A percentile compares a stretch with the other conserved stretches of the same genome.
Conservation (phyloP, 2,329 filamentous ascomycete species). For the Seiridium cupressi region DNA sequence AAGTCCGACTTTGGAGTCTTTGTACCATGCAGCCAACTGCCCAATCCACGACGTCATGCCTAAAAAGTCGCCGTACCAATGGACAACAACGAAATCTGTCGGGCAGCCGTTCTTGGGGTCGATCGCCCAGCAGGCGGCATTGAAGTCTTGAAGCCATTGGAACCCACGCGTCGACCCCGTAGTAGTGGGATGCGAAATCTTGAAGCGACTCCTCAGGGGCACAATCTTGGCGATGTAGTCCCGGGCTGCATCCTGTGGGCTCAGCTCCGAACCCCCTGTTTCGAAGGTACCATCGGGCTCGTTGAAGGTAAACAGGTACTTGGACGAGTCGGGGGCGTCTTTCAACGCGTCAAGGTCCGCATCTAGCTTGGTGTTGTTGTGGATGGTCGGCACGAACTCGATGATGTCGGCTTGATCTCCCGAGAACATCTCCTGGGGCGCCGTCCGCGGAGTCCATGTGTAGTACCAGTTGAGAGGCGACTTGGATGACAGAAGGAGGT, state of each 20-base stretch:
- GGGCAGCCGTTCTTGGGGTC: slow-evolving; percentile 34
- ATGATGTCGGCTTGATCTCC: slow-evolving; percentile 18
- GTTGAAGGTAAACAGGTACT: slow-evolving; percentile 38
- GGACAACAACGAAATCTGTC: slow-evolving; percentile 38
- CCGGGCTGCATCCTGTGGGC: slow-evolving; percentile 35
- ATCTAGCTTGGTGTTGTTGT: slow-evolving; percentile 28
- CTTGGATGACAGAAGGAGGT: slow-evolving; percentile 31
- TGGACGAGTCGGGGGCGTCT: slow-evolving; percentile 29
- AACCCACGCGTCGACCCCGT: slow-evolving; percentile 37
- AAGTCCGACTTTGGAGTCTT: slow-evolving; percentile 26
- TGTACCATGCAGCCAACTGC: slow-evolving; percentile 12
- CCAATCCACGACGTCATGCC: slow-evolving; percentile 34
- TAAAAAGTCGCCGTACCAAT: slow-evolving; percentile 37
- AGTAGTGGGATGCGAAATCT: slow-evolving; percentile 37
- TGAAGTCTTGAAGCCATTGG: slow-evolving; percentile 38
- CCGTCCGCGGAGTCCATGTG: slow-evolving; percentile 32
- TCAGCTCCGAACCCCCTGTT: slow-evolving; percentile 36
- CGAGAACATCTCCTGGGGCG: slow-evolving; percentile 13
- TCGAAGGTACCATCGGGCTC: slow-evolving; percentile 38
- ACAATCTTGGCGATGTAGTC: slow-evolving; percentile 35
- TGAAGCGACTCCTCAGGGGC: slow-evolving; percentile 33
- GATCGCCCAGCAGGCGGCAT: slow-evolving; percentile 36
- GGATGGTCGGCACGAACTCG: slow-evolving; percentile 36
- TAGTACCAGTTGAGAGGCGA: slow-evolving; percentile 41
- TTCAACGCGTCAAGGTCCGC: slow-evolving; percentile 24